These are phyloP conservation scores for Ambrosia artemisiifolia DNA, from an alignment of 129 eudicot species.

Conservation along the genomic window DNA sequence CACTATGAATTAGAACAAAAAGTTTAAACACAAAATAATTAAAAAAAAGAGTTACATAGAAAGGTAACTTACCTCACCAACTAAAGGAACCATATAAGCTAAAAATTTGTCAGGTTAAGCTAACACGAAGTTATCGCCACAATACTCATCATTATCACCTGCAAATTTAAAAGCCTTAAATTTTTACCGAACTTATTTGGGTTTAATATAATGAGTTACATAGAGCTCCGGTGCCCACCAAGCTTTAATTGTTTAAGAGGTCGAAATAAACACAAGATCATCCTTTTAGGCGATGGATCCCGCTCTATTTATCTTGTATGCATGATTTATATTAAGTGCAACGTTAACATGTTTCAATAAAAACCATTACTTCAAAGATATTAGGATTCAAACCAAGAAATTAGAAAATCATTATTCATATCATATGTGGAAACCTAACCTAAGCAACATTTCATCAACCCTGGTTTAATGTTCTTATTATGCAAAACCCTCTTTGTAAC, in stretches of 20 bases:
- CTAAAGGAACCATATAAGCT: constrained; percentile 87
- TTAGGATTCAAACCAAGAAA: too few relatives aligned
- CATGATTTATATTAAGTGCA: too few relatives aligned
- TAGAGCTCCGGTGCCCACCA: too few relatives aligned
- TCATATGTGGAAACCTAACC: background rate
- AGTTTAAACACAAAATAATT: background rate
- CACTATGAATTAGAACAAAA: background rate
- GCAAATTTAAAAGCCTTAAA: background rate
- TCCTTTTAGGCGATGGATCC: too few relatives aligned
- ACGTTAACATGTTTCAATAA: too few relatives aligned
- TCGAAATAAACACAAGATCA: too few relatives aligned
- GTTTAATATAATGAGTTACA: background rate
- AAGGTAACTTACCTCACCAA: constrained; percentile 53
- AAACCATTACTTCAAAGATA: too few relatives aligned
- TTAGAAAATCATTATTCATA: too few relatives aligned
- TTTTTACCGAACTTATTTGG: background rate
- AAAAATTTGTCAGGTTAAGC: constrained; percentile 63
- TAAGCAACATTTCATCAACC: background rate
- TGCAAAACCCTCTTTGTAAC: background rate
- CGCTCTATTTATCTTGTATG: too few relatives aligned
- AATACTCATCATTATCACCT: constrained; percentile 88
- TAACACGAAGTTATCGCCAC: constrained; percentile 44
- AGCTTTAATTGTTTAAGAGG: too few relatives aligned
- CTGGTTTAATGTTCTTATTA: background rate
- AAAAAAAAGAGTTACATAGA: background rate